phyloP scores from a whole-genome alignment of 1,139 yeast species.

The Hyphopichia burtonii region DNA sequence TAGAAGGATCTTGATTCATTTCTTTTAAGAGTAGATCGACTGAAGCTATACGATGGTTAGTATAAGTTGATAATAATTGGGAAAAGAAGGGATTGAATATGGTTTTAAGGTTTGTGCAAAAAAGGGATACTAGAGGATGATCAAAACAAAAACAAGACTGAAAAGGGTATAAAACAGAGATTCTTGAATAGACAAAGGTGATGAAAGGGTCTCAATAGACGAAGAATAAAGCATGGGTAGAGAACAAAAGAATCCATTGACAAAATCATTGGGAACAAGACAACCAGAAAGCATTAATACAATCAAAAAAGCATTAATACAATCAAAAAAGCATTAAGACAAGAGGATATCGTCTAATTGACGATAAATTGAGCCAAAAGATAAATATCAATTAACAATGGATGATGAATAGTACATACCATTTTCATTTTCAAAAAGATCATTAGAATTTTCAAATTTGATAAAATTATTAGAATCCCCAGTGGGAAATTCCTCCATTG shows the following conservation, averaged over 20 bases:
- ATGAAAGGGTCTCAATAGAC: not conserved
- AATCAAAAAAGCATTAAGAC: not conserved
- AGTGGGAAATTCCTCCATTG: no score
- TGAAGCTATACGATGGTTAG: conserved; percentile 18
- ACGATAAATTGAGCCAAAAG: not conserved
- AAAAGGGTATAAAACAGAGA: not conserved
- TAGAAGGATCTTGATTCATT: conserved; percentile 17
- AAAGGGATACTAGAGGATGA: not conserved
- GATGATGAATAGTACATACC: conserved; percentile 21
- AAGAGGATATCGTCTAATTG: not conserved
- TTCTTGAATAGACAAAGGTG: not conserved
- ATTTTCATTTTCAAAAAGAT: conserved; percentile 25
- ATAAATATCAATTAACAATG: not conserved
- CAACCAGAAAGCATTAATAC: no score
- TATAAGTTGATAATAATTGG: conserved; percentile 1
- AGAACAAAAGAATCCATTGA: no score
- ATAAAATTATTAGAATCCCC: no score
- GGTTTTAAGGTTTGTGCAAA: not conserved
- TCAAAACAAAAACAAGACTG: not conserved
- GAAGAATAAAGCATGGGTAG: no score
- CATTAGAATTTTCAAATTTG: conserved; percentile 6
- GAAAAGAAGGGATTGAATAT: not conserved
- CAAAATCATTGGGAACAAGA: no score
- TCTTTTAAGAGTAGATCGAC: conserved; percentile 28
- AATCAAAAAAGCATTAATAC: no score